Evolutionary conservation across 495 filamentous ascomycete genomes (phyloP).

Genomic region (Penicillium desertorum): DNA sequence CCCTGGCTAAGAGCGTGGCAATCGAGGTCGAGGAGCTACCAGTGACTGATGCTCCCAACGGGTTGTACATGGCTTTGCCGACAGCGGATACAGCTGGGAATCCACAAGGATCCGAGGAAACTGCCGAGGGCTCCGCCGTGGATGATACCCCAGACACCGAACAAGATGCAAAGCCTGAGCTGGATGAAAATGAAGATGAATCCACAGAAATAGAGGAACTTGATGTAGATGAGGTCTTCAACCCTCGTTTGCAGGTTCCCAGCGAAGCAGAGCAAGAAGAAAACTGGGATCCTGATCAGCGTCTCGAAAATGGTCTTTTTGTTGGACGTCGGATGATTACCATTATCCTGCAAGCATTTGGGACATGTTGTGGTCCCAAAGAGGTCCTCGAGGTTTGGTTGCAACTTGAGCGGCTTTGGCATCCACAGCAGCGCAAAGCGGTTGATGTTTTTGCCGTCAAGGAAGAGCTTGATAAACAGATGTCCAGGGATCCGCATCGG

Average conservation of each 20-base stretch:
- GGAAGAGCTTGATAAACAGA: conserved; percentile 43
- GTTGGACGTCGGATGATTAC: conserved; percentile 44
- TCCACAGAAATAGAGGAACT: conserved; percentile 9
- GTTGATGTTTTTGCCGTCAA: conserved; percentile 39
- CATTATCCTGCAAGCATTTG: conserved; percentile 44
- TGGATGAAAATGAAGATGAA: conserved; percentile 7
- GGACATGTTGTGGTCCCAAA: conserved; percentile 37
- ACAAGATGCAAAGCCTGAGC: not conserved
- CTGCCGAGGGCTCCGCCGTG: not conserved
- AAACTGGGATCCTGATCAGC: conserved; percentile 22
- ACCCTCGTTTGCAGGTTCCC: conserved; percentile 1
- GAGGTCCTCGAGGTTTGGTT: conserved; percentile 45
- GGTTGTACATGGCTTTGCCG: conserved; percentile 36
- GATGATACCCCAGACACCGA: not conserved
- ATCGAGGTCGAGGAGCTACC: conserved; percentile 11
- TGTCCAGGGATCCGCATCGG: conserved; percentile 21
- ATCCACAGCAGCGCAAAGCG: conserved; percentile 38
- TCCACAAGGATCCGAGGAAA: not conserved
- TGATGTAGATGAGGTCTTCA: conserved; percentile 27
- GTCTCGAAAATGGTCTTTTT: conserved; percentile 47
- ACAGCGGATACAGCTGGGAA: conserved; percentile 6
- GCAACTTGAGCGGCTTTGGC: conserved; percentile 46
- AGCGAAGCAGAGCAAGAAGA: conserved; percentile 11
- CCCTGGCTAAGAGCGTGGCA: conserved; percentile 22
- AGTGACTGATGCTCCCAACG: conserved; percentile 16